Conservation (phyloP, 2,329 filamentous ascomycete genomes). For the Mycocentrospora acerina region DNA sequence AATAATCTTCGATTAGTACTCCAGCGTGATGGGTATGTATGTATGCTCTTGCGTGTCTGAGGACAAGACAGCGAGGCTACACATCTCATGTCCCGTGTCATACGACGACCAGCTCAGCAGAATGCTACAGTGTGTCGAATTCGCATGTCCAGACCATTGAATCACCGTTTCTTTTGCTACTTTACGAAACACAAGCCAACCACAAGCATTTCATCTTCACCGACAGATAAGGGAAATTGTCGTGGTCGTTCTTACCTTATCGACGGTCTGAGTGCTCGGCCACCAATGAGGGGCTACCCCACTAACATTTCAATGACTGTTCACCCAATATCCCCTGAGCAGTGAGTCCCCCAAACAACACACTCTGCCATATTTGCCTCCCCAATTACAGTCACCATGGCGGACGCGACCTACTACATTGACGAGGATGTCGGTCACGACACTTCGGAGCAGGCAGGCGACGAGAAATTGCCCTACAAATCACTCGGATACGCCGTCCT, state of each 20-base stretch:
- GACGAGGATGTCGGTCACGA: conserved; percentile 80
- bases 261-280: conserved; percentile 15
- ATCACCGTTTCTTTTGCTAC: not conserved
- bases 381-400: conserved; percentile 39
- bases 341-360: no score
- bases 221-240: conserved; percentile 16
- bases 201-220: conserved; percentile 3
- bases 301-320: no score
- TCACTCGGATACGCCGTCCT: conserved; percentile 76
- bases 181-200: no score
- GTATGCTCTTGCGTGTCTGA: no score
- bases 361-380: conserved; percentile 4
- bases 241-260: conserved; percentile 10
- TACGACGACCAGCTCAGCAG: not conserved
- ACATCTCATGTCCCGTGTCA: no score
- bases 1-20: no score
- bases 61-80: no score
- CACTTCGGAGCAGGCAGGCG: conserved; percentile 64
- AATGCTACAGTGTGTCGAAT: not conserved
- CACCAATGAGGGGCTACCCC: no score
- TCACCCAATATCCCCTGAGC: no score
- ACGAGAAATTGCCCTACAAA: conserved; percentile 77
- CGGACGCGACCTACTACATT: conserved; percentile 63
- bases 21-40: no score
- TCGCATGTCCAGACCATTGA: no score